A percentile compares a stretch with the other conserved stretches of the same genome.
Evolutionary conservation across 148 eudicot genomes (phyloP).

Genomic region (Chenopodium berlandieri): DNA sequence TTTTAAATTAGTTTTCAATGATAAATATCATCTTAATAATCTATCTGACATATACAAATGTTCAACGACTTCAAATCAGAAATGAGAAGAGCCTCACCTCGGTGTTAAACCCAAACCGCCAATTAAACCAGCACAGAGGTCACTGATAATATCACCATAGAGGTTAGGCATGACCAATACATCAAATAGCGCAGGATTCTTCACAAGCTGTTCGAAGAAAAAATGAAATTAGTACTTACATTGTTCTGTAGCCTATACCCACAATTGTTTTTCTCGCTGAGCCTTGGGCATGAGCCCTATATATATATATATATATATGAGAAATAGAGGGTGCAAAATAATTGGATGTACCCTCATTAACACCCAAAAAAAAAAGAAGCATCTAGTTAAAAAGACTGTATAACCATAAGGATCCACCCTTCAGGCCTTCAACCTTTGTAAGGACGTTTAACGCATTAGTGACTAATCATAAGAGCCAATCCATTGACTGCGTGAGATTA

Average conservation of each 20-base stretch:
- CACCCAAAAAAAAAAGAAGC: neutral
- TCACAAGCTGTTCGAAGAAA: slow-evolving; percentile 74
- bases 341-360: neutral
- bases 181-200: slow-evolving; percentile 93
- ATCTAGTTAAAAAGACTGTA: neutral
- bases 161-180: slow-evolving; percentile 98
- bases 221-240: neutral
- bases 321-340: neutral
- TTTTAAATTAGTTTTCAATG: neutral
- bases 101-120: slow-evolving; percentile 98
- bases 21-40: neutral
- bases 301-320: neutral
- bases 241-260: neutral
- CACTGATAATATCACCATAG: slow-evolving; percentile 97
- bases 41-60: neutral
- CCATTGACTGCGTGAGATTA: neutral
- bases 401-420: neutral
- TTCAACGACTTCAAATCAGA: neutral
- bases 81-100: slow-evolving; percentile 43
- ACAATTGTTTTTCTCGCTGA: neutral
- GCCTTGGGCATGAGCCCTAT: neutral
- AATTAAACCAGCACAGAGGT: slow-evolving; percentile 95
- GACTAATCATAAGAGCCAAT: neutral
- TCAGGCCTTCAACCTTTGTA: neutral
- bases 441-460: neutral